Base-by-base conservation (phyloP, 2,329 filamentous ascomycete species). In the Aspergillus terreus region DNA sequence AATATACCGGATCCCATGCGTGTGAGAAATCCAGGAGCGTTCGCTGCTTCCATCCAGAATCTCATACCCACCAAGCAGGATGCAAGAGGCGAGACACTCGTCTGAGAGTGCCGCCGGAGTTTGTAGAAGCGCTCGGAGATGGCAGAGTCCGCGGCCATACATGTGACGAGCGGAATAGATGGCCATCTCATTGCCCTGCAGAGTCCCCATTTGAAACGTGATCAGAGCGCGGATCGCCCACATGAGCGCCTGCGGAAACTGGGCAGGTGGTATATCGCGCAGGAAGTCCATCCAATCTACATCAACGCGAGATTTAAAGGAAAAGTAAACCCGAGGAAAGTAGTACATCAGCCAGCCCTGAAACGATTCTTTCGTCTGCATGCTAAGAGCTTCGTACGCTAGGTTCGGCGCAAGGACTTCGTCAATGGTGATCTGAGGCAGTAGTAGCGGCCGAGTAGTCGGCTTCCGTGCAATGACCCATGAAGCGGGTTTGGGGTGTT, bases 251-350 rank as follows among this genome's bases (percentile, higher is more conserved):
- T 23, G 46, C 6, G 45, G 50, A 17, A 43, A 55, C 1, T 21
- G 23, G 11, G 35, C 44, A 9, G 35, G 30, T 47, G 40, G 35
- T 9, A 41, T 14, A 2, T 32, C 33, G 14, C 52, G 55, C 9
- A 57, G 17, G n/a, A 52, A 57, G 1, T 50, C 52, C 55, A 55
- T 55, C 55, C 50, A 57, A 23, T 40, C 49, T 4, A 51, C 45
- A 2, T 55, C 41, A 10, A 49, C 42, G 3, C 47, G 50, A 15
- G 19, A n/a, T 14, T 12, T 6, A 14, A 42, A 38, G 2, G 44
- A 50, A 15, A 27, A 33, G 12, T 14, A 7, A 5, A 27, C 35
- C 11, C 45, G 35, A 6, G 50, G 52, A 17, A 57, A 57, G 15
- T 52, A 44, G 25, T 32, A 49, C 0, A 35, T 35, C 12, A 57